phyloP scores from a whole-genome alignment of 331 rosid genomes.

The Pyrus hybrid region DNA sequence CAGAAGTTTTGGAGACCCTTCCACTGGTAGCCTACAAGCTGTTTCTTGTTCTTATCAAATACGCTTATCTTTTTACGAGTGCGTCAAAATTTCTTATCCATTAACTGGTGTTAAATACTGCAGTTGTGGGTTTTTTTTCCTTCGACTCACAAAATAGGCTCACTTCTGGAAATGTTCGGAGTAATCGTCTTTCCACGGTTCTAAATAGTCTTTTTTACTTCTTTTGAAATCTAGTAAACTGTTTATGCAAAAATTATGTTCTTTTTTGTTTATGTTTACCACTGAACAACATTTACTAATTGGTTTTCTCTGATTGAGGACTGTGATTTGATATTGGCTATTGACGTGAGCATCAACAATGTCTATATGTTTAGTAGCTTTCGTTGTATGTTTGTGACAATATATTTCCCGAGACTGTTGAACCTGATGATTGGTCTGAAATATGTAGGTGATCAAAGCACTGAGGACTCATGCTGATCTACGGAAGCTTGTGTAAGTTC shows the following conservation, averaged over 20 bases:
- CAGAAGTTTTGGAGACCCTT: too few relatives aligned
- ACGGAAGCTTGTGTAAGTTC: constrained; percentile 80
- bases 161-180: too few relatives aligned
- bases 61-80: too few relatives aligned
- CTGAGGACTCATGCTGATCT: constrained; percentile 71
- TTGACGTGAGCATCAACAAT: not conserved
- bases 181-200: not conserved
- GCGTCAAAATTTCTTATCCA: too few relatives aligned
- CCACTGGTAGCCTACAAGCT: too few relatives aligned
- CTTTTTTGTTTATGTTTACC: too few relatives aligned
- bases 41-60: too few relatives aligned
- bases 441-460: constrained; percentile 76
- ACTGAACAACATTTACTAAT: too few relatives aligned
- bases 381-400: not conserved
- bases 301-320: not conserved
- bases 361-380: not conserved
- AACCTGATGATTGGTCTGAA: constrained; percentile 16
- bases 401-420: not conserved
- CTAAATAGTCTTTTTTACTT: not conserved
- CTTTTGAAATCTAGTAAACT: not conserved
- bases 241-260: too few relatives aligned
- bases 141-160: too few relatives aligned
- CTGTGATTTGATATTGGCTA: not conserved
- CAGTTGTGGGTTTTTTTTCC: too few relatives aligned
- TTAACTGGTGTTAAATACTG: too few relatives aligned